Evolutionary conservation across 2,329 filamentous ascomycete species (phyloP).

Genomic region (Curvularia eragrostidis): DNA sequence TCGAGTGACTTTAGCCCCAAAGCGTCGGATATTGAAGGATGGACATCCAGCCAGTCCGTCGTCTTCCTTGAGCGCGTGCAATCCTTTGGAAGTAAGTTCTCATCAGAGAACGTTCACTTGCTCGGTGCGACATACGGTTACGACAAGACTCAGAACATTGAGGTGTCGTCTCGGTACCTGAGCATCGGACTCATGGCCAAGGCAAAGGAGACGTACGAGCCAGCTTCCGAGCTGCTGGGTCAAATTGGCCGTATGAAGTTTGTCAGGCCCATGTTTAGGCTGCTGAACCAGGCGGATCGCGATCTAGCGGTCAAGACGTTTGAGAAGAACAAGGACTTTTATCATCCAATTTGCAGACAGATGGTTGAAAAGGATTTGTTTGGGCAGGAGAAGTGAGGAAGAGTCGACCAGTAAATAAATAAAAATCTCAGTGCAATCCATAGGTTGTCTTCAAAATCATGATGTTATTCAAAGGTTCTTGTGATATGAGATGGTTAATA

Average conservation of each 20-base stretch:
- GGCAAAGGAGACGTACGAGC: slow-evolving; percentile 71
- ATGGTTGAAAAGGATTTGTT: slow-evolving; percentile 87
- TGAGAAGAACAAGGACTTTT: slow-evolving; percentile 86
- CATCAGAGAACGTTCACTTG: slow-evolving; percentile 68
- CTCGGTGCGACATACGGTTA: slow-evolving; percentile 78
- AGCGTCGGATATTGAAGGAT: slow-evolving; percentile 71
- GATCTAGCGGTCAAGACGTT: slow-evolving; percentile 81
- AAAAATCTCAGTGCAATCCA: background rate
- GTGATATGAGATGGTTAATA: background rate
- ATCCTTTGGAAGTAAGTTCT: slow-evolving; percentile 68
- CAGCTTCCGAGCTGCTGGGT: slow-evolving; percentile 76
- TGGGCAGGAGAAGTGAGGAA: slow-evolving; percentile 39
- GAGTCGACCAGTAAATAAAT: background rate
- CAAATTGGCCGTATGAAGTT: slow-evolving; percentile 96
- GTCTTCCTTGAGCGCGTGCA: slow-evolving; percentile 88
- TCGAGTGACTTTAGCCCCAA: slow-evolving; percentile 63
- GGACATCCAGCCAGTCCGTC: slow-evolving; percentile 86
- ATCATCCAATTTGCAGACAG: slow-evolving; percentile 82
- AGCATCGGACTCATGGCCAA: slow-evolving; percentile 78
- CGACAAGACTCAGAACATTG: slow-evolving; percentile 78
- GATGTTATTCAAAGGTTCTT: background rate
- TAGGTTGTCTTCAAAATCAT: background rate
- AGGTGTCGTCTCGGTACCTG: slow-evolving; percentile 82
- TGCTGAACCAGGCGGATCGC: slow-evolving; percentile 75
- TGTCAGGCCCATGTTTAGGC: slow-evolving; percentile 82